Conservation (phyloP, 495 filamentous ascomycete species). For the Aspergillus wentii region DNA sequence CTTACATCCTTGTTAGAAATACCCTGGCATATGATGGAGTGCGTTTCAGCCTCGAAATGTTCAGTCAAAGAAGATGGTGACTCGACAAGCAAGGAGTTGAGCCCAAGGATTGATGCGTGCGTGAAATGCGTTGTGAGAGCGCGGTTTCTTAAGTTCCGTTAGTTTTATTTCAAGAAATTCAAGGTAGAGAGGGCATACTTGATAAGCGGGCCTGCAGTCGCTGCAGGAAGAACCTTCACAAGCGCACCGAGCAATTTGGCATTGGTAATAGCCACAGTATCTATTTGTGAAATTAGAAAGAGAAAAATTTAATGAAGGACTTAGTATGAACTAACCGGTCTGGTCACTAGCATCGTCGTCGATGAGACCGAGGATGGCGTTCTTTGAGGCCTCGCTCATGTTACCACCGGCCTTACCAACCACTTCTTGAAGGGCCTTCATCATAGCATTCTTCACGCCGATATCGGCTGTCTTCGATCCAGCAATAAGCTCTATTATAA, state of each 20-base stretch:
- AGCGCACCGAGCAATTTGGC: slow-evolving; percentile 84
- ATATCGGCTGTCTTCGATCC: slow-evolving; percentile 85
- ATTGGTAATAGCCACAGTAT: slow-evolving; percentile 77
- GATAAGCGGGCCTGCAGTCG: slow-evolving; percentile 62
- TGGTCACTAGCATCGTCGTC: slow-evolving; percentile 74
- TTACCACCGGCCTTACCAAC: slow-evolving; percentile 89
- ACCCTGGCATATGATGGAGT: slow-evolving; percentile 72
- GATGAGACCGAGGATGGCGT: slow-evolving; percentile 76
- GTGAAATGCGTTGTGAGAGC: slow-evolving; percentile 68
- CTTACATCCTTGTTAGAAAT: slow-evolving; percentile 69
- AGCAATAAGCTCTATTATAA: slow-evolving; percentile 73
- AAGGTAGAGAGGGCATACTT: slow-evolving; percentile 45
- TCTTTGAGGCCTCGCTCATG: slow-evolving; percentile 87
- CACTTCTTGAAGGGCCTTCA: slow-evolving; percentile 94
- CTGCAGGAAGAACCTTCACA: slow-evolving; percentile 70
- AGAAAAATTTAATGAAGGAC: too few relatives aligned
- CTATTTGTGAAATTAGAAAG: too few relatives aligned
- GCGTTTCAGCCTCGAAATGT: slow-evolving; percentile 64
- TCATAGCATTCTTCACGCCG: slow-evolving; percentile 93
- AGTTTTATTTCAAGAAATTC: slow-evolving; percentile 3
- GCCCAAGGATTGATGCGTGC: slow-evolving; percentile 65
- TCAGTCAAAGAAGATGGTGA: slow-evolving; percentile 63
- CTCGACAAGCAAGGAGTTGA: slow-evolving; percentile 85
- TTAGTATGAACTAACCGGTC: slow-evolving; percentile 47
- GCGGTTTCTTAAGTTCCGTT: slow-evolving; percentile 46